Base-by-base conservation (phyloP, 2,329 filamentous ascomycete genomes). In the Exophiala spinifera region DNA sequence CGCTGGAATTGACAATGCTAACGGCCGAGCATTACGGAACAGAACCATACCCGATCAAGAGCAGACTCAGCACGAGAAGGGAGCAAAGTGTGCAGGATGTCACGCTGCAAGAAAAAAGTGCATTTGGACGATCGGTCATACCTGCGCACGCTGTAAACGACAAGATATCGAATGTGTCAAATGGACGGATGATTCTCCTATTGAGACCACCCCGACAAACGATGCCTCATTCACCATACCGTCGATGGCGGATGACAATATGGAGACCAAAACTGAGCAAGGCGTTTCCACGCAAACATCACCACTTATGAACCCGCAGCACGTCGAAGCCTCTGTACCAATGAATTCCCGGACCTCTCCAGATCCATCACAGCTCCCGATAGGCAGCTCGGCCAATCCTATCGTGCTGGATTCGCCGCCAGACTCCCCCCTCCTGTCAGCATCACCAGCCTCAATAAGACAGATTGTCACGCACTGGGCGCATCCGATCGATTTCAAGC, bases 401-500 rank as follows among this genome's bases (percentile, higher is more conserved):
- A 47, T 57, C 17, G 33, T 53, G 8, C 17, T 57, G 6, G 45
- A 49, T 21, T 58, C 58, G 28, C 49, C 52, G 13, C 46, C 54
- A 42, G 3, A 48, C 20, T 8, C 23, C 7, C 17, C 36, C 14
- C 15, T 39, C 3, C 36, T 23, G 39, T 19, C 40, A 47, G 44
- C 19, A 48, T 31, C 39, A 31, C 8, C 7, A 3, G 42, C 3
- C 23, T 23, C 20, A n/a, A 11, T 53, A 10, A 39, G 51, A 23
- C 57, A 42, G 4, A 53, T 61, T 36, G 23, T 31, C 3, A 65
- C 63, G 11, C 45, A 15, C 25, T 65, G 61, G 59, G 54, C 62
- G 6, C 62, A 65, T 51, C 63, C 63, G 1, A 63, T 65, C 47
- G 39, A 63, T 28, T 64, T 62, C 47, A 52, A 60, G 31, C 45